These are phyloP conservation scores for Rhamnella rubrinervis DNA, from an alignment of 331 rosid species.

Conservation along the genomic window DNA sequence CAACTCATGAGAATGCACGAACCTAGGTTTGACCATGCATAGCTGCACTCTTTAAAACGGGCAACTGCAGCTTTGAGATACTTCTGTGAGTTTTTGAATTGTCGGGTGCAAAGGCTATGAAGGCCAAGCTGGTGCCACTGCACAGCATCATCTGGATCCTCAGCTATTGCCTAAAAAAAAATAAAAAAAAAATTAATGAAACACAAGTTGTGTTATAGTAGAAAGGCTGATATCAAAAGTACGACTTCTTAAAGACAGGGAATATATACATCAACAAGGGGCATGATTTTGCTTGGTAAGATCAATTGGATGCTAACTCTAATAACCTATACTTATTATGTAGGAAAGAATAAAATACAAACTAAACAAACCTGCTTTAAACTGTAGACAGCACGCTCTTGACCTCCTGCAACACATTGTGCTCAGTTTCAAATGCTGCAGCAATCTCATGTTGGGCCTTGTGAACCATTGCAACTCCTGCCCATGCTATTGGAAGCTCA, in stretches of 20 bases:
- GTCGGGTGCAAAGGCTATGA: conserved; percentile 76
- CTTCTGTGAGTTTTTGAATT: conserved; percentile 71
- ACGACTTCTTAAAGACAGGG: not conserved
- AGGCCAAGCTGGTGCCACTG: conserved; percentile 97
- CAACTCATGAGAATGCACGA: conserved; percentile 8
- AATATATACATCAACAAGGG: not conserved
- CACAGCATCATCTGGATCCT: conserved; percentile 86
- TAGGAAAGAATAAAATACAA: not conserved
- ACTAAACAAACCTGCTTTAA: conserved; percentile 61
- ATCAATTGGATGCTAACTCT: no score
- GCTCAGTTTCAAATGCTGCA: conserved; percentile 69
- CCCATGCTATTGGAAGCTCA: conserved; percentile 86
- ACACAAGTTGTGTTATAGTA: not conserved
- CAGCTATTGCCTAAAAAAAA: conserved; percentile 70
- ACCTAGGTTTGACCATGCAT: conserved; percentile 95
- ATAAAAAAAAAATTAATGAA: conserved; percentile 1
- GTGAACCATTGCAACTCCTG: conserved; percentile 95
- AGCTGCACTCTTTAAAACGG: conserved; percentile 62
- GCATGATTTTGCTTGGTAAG: no score
- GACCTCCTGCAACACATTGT: conserved; percentile 56
- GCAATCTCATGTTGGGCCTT: conserved; percentile 91
- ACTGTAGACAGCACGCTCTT: conserved; percentile 64
- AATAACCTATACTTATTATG: not conserved
- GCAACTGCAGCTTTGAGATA: conserved; percentile 83
- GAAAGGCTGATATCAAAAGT: no score